These are phyloP conservation scores for Endothia cerciana DNA, from an alignment of 2,329 filamentous ascomycete genomes.

Conservation along the genomic window DNA sequence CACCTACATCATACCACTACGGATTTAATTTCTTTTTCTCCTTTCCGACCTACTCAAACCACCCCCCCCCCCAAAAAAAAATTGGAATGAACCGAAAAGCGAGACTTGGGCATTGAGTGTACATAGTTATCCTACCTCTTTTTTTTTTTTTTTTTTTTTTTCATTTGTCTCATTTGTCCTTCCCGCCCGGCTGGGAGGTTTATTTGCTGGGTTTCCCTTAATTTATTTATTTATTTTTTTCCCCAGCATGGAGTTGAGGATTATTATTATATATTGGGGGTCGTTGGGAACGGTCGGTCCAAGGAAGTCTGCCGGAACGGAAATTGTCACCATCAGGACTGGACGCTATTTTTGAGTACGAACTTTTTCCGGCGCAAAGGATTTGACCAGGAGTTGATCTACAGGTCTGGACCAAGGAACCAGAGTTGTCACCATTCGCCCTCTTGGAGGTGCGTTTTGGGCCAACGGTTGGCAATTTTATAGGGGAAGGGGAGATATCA, in stretches of 20 bases:
- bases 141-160: not conserved
- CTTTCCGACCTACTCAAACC: not conserved
- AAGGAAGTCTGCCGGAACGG: conserved; percentile 3
- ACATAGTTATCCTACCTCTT: not conserved
- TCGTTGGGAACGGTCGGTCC: not conserved
- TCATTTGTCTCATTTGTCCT: not conserved
- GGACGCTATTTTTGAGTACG: not conserved
- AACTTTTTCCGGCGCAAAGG: conserved; percentile 4
- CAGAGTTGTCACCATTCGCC: not conserved
- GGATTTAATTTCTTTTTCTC: not conserved
- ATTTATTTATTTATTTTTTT: conserved; percentile 26
- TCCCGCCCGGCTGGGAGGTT: too few relatives aligned
- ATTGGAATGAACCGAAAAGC: not conserved
- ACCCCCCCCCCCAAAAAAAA: not conserved
- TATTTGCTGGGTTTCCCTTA: not conserved
- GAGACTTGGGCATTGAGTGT: not conserved
- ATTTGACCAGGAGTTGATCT: not conserved
- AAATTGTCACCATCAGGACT: conserved; percentile 1
- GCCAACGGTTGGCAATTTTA: not conserved
- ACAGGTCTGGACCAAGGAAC: not conserved
- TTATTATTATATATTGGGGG: not conserved
- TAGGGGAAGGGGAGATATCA: too few relatives aligned
- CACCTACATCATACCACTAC: not conserved
- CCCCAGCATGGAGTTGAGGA: conserved; percentile 33
- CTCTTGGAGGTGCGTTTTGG: not conserved